A percentile compares a stretch with the other conserved stretches of the same genome.
These are phyloP conservation scores for Fusarium praegraminearum DNA, from an alignment of 2,329 filamentous ascomycete species.

Conservation along the genomic window DNA sequence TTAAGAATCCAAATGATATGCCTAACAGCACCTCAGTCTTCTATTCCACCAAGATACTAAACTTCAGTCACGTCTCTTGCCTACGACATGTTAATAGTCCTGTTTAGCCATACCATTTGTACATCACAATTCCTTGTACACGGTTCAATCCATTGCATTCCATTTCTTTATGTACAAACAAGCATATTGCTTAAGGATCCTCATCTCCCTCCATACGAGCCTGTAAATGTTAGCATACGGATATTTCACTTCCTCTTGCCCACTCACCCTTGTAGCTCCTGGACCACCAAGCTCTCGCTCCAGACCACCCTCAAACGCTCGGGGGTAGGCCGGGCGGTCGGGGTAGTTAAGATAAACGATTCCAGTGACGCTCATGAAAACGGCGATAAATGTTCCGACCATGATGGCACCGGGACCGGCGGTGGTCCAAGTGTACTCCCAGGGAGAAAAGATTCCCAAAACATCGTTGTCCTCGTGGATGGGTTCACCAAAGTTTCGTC, in stretches of 20 bases:
- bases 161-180: constrained; percentile 55
- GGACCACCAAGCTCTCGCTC: constrained; percentile 80
- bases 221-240: constrained; percentile 52
- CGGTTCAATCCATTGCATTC: constrained; percentile 37
- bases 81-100: background rate
- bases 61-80: background rate
- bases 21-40: background rate
- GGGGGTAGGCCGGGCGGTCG: constrained; percentile 75
- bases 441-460: constrained; percentile 87
- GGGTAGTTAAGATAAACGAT: constrained; percentile 77
- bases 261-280: constrained; percentile 73
- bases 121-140: constrained; percentile 20
- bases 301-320: constrained; percentile 78
- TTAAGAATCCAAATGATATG: background rate
- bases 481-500: constrained; percentile 95
- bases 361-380: constrained; percentile 74
- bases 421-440: constrained; percentile 87
- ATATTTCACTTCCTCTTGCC: background rate
- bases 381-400: constrained; percentile 74
- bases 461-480: constrained; percentile 97
- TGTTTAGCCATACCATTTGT: constrained; percentile 4
- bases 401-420: constrained; percentile 77
- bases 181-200: constrained; percentile 58
- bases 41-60: background rate
- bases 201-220: constrained; percentile 68